phyloP scores from a whole-genome alignment of 352 stramenopile genomes.

The Pythium biforme region DNA sequence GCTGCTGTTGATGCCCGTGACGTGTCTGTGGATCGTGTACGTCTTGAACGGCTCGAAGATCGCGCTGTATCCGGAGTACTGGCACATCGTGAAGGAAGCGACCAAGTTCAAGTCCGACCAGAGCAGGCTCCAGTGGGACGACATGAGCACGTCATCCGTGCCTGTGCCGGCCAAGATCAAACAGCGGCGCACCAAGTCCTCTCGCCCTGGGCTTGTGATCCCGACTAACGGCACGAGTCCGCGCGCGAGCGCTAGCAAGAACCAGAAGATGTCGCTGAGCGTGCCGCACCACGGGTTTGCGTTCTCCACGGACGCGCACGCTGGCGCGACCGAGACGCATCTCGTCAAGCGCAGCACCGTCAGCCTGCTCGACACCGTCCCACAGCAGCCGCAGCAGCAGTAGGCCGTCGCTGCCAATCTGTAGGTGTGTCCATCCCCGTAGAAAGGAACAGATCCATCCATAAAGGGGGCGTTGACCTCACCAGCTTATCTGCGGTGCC shows the following conservation, averaged over 20 bases:
- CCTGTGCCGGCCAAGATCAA: slow-evolving; percentile 35
- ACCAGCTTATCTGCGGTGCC: neutral
- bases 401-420: neutral
- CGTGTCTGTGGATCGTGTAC: slow-evolving; percentile 51
- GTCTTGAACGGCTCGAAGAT: slow-evolving; percentile 54
- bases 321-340: slow-evolving; percentile 47
- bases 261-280: slow-evolving; percentile 35
- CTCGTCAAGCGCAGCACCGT: slow-evolving; percentile 28
- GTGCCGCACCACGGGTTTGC: slow-evolving; percentile 62
- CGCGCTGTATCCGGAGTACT: slow-evolving; percentile 71
- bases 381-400: neutral
- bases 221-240: slow-evolving; percentile 31
- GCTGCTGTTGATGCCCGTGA: slow-evolving; percentile 50
- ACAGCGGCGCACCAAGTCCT: slow-evolving; percentile 5
- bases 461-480: too few species aligned
- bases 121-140: slow-evolving; percentile 58
- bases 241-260: slow-evolving; percentile 4
- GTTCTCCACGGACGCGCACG: slow-evolving; percentile 64
- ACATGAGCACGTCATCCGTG: slow-evolving; percentile 55
- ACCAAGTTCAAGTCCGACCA: slow-evolving; percentile 65
- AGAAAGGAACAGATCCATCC: too few species aligned
- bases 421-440: neutral
- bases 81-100: slow-evolving; percentile 75
- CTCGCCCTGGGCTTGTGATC: slow-evolving; percentile 37
- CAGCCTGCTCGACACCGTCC: neutral